phyloP scores from a whole-genome alignment of 257 asterid species.

The Ilex asprella region DNA sequence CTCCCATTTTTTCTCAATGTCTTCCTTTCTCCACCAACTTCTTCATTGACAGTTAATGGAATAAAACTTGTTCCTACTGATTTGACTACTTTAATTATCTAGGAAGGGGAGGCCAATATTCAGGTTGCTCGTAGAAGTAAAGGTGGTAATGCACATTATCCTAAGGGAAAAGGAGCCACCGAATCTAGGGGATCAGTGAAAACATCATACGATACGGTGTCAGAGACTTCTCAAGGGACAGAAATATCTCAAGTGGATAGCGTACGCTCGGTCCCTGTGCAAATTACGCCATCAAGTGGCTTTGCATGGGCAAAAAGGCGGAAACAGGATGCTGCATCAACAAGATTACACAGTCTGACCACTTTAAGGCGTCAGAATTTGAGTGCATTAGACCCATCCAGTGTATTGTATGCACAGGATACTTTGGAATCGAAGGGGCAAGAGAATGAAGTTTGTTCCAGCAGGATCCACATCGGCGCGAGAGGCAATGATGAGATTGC shows the following conservation, averaged over 20 bases:
- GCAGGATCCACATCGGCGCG: constrained; percentile 4
- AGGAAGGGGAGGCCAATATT: constrained; percentile 42
- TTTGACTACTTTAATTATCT: constrained; percentile 2
- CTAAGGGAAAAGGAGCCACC: constrained; percentile 40
- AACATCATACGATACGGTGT: constrained; percentile 49
- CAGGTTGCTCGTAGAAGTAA: constrained; percentile 32
- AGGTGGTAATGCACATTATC: constrained; percentile 9
- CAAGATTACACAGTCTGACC: constrained; percentile 33
- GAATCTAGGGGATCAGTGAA: constrained; percentile 39
- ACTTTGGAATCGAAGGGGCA: constrained; percentile 26
- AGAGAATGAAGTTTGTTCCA: constrained; percentile 24
- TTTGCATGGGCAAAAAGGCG: constrained; percentile 47
- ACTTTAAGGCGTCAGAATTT: constrained; percentile 31
- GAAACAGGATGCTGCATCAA: constrained; percentile 38
- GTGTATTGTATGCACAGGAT: constrained; percentile 11
- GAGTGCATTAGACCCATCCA: constrained; percentile 20
- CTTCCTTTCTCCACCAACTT: not conserved
- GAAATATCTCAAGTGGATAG: constrained; percentile 47
- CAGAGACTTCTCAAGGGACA: constrained; percentile 59
- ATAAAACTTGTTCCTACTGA: not conserved
- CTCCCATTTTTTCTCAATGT: not conserved
- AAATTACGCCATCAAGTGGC: constrained; percentile 35
- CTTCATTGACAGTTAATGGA: not conserved
- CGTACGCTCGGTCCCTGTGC: constrained; percentile 50
- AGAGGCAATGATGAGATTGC: constrained; percentile 10